phyloP scores from a whole-genome alignment of 768 basidiomycete genomes.

The Lactarius akahatsu region DNA sequence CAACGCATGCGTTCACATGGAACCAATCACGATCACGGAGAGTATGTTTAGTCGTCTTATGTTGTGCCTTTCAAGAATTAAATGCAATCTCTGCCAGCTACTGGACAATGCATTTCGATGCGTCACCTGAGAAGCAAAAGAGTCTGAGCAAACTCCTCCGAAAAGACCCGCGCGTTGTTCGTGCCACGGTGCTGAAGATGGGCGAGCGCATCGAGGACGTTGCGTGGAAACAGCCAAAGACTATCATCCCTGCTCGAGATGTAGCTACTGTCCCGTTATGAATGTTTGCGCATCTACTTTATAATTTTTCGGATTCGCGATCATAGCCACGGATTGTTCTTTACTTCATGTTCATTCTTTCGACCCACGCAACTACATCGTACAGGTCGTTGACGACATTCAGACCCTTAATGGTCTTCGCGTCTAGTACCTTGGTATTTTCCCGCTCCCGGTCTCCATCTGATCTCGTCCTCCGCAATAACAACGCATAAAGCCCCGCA shows the following conservation, averaged over 20 bases:
- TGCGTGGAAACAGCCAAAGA: constrained; percentile 50
- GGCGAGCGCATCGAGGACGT: constrained; percentile 74
- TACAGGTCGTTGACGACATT: constrained; percentile 40
- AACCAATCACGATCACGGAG: constrained; percentile 58
- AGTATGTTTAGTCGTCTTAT: constrained; percentile 53
- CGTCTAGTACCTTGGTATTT: constrained; percentile 41
- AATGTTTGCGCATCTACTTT: neutral
- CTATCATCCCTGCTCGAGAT: constrained; percentile 31
- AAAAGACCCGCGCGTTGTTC: constrained; percentile 77
- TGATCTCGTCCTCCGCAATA: constrained; percentile 51
- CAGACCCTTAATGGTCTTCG: constrained; percentile 36
- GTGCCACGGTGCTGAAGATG: constrained; percentile 78
- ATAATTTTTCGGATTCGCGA: neutral
- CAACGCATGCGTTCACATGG: constrained; percentile 69
- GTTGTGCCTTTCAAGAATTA: constrained; percentile 19
- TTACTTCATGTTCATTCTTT: constrained; percentile 20
- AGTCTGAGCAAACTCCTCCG: constrained; percentile 67
- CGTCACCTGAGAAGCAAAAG: constrained; percentile 67
- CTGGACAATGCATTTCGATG: constrained; percentile 90
- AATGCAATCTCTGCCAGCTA: constrained; percentile 50
- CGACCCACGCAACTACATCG: constrained; percentile 42
- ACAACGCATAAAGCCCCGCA: constrained; percentile 56
- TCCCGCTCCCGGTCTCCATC: constrained; percentile 50
- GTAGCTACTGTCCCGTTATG: constrained; percentile 19
- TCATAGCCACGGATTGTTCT: neutral